A percentile compares a stretch with the other conserved stretches of the same genome.
Evolutionary conservation across 805 yeast species (phyloP).

Genomic region (Dipodascus albidus): DNA sequence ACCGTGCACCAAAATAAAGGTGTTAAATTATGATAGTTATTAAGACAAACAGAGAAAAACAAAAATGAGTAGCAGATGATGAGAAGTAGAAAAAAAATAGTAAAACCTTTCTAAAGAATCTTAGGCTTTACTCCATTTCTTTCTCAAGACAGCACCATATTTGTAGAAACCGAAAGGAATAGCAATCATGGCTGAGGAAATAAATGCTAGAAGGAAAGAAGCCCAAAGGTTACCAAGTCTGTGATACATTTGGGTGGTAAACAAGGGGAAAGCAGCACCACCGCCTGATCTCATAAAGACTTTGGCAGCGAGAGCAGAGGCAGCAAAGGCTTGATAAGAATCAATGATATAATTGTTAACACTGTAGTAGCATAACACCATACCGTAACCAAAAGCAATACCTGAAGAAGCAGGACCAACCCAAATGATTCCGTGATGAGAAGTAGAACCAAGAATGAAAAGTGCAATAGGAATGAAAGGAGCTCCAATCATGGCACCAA

Average conservation of each 20-base stretch:
- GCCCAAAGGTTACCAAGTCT: conserved; percentile 43
- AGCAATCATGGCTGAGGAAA: conserved; percentile 38
- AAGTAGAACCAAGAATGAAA: conserved; percentile 53
- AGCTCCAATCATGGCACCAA: conserved; percentile 38
- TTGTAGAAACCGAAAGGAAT: conserved; percentile 39
- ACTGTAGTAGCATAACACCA: conserved; percentile 49
- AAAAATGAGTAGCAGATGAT: no score
- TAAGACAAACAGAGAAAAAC: not conserved
- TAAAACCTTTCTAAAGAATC: not conserved
- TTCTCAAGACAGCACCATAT: conserved; percentile 32
- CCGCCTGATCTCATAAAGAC: conserved; percentile 49
- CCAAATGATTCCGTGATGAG: conserved; percentile 35
- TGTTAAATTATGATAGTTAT: not conserved
- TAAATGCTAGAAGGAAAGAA: conserved; percentile 39
- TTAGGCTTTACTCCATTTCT: conserved; percentile 13
- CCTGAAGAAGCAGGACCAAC: conserved; percentile 48
- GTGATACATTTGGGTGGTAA: conserved; percentile 43
- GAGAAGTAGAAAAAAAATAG: no score
- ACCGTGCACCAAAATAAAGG: no score
- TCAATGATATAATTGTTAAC: conserved; percentile 69
- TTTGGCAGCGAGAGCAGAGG: conserved; percentile 53
- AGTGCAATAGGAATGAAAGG: conserved; percentile 39
- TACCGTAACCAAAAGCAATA: conserved; percentile 41
- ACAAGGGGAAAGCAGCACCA: conserved; percentile 50
- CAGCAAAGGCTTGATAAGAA: conserved; percentile 54